Conservation (phyloP, 228 moss, liverwort and hornwort species). For the Sphagnum magellanicum region DNA sequence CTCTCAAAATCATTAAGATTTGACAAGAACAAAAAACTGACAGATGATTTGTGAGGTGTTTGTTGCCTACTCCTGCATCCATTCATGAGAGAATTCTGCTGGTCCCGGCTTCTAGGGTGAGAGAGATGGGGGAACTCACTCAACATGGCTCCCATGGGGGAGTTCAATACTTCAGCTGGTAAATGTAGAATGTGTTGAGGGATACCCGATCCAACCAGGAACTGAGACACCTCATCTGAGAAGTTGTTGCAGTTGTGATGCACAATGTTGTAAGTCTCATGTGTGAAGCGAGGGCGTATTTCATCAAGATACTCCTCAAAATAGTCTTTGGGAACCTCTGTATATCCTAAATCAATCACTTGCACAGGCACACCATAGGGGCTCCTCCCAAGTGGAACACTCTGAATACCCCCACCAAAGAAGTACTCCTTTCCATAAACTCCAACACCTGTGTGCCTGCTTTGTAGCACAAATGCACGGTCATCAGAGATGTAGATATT, state of each 20-base stretch:
- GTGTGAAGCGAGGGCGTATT: constrained; percentile 76
- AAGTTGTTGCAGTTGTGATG: constrained; percentile 96
- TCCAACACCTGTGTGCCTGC: constrained; percentile 85
- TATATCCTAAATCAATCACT: constrained; percentile 68
- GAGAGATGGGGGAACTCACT: constrained; percentile 35
- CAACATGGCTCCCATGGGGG: constrained; percentile 73
- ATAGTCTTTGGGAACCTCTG: constrained; percentile 76
- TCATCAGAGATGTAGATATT: background rate
- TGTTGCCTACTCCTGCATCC: too few relatives aligned
- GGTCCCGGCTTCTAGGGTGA: too few relatives aligned
- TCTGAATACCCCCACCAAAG: constrained; percentile 92
- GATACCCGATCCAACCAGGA: constrained; percentile 73
- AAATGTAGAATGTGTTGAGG: constrained; percentile 75
- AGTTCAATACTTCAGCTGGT: constrained; percentile 80
- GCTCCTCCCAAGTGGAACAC: constrained; percentile 60
- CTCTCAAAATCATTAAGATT: too few relatives aligned
- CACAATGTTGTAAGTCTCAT: constrained; percentile 74
- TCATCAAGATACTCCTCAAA: constrained; percentile 85
- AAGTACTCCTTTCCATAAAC: constrained; percentile 84
- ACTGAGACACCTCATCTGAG: constrained; percentile 79
- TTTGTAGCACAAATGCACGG: background rate
- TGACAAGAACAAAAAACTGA: too few relatives aligned
- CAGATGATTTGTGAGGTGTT: too few relatives aligned
- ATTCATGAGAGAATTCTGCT: too few relatives aligned
- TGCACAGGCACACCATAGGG: constrained; percentile 77